Percentiles rank a stretch among this genome's conserved stretches.
Conservation (phyloP, 129 eudicot species). For the Flaveria ramosissima region DNA sequence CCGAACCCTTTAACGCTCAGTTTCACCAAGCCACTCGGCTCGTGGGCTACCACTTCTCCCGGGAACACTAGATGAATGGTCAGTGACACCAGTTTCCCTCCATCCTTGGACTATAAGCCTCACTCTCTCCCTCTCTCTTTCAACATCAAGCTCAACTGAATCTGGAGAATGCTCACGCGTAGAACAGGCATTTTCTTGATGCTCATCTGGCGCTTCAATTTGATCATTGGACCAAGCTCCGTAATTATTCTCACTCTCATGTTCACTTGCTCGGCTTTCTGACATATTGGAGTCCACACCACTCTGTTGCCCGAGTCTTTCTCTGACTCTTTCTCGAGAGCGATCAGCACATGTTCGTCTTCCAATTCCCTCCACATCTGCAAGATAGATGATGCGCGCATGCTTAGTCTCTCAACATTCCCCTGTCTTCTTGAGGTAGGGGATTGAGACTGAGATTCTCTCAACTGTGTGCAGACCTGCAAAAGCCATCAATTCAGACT, state of each 20-base stretch:
- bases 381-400: conserved; percentile 75
- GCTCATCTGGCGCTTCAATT: conserved; percentile 52
- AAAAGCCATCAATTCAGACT: conserved; percentile 89
- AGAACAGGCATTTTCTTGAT: conserved; percentile 51
- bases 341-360: conserved; percentile 71
- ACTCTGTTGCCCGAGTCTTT: conserved; percentile 67
- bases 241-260: conserved; percentile 74
- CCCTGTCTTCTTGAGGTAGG: conserved; percentile 84
- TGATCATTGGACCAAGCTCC: conserved; percentile 63
- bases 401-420: conserved; percentile 71
- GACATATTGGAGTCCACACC: conserved; percentile 56
- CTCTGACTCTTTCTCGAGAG: conserved; percentile 83
- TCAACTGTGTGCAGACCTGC: conserved; percentile 89
- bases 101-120: conserved; percentile 93
- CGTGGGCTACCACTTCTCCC: conserved; percentile 60
- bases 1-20: conserved; percentile 94
- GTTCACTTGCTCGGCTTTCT: conserved; percentile 58
- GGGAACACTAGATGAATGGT: conserved; percentile 52
- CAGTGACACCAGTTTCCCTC: conserved; percentile 88
- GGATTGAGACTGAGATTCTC: conserved; percentile 58
- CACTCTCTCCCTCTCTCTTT: conserved; percentile 84
- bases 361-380: conserved; percentile 99
- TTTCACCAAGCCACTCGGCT: conserved; percentile 95
- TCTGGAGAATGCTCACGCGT: conserved; percentile 91
- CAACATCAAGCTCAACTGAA: conserved; percentile 58